Evolutionary conservation across 345 rosid species (phyloP).

Genomic region (Chamaenerion angustifolium): DNA sequence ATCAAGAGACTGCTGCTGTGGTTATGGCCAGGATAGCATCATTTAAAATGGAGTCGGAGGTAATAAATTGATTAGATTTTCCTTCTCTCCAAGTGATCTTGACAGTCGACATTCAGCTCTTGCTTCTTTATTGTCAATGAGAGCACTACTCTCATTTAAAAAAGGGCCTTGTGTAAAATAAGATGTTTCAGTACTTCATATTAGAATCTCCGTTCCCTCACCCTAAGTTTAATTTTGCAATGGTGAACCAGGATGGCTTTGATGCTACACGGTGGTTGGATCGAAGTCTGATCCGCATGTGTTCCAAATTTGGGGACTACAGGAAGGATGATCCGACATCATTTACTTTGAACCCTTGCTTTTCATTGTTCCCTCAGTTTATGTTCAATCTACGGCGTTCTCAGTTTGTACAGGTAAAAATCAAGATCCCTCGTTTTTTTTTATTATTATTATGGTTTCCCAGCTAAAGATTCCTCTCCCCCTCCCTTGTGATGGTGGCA

Average conservation of each 20-base stretch:
- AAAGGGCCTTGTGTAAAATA: no score
- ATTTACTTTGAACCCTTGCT: constrained; percentile 71
- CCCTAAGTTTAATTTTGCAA: constrained; percentile 1
- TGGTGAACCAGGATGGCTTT: constrained; percentile 70
- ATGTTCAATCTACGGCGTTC: constrained; percentile 94
- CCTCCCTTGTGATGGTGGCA: no score
- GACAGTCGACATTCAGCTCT: no score
- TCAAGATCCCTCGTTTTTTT: no score
- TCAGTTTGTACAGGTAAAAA: constrained; percentile 87
- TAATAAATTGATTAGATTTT: constrained; percentile 4
- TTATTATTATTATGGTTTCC: no score
- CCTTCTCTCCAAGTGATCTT: no score
- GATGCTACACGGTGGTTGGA: constrained; percentile 99
- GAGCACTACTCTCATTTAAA: no score
- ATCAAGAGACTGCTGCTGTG: constrained; percentile 98
- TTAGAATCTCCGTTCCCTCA: no score
- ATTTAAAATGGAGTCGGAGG: constrained; percentile 96
- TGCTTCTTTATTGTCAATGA: no score
- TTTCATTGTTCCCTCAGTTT: constrained; percentile 96
- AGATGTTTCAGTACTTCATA: no score
- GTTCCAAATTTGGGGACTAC: constrained; percentile 93
- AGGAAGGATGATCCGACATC: constrained; percentile 95
- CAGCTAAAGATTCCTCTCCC: neutral
- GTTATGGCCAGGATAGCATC: constrained; percentile 88
- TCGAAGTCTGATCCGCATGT: constrained; percentile 79